A percentile compares a stretch with the other conserved stretches of the same genome.
Evolutionary conservation across 441 rosid species (phyloP).

Genomic region (Mallotus repandus): DNA sequence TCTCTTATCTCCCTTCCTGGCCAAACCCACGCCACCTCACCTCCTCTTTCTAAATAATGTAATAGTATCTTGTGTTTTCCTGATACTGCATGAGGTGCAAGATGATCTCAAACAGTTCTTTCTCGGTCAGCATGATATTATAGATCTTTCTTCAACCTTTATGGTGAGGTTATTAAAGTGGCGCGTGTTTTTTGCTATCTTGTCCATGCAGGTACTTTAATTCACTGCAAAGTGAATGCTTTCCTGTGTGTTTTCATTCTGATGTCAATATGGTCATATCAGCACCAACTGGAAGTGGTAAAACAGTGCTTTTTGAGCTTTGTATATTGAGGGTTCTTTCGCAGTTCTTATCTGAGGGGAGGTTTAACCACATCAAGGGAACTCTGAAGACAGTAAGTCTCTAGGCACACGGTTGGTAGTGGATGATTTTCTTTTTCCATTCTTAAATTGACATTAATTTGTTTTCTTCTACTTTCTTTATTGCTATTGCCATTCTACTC

Average conservation of each 20-base stretch:
- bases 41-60: neutral
- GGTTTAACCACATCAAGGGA: constrained; percentile 69
- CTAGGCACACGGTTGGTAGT: neutral
- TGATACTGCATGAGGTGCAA: neutral
- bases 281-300: constrained; percentile 98
- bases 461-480: neutral
- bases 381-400: constrained; percentile 82
- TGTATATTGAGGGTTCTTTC: constrained; percentile 89
- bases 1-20: neutral
- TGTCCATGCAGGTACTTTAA: constrained; percentile 72
- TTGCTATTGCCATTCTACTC: neutral
- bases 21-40: too few relatives aligned
- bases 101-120: neutral
- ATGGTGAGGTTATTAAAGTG: neutral
- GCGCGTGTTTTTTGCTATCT: constrained; percentile 19
- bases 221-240: constrained; percentile 95
- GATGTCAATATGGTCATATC: constrained; percentile 91
- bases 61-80: neutral
- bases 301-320: constrained; percentile 93
- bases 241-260: constrained; percentile 75
- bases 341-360: constrained; percentile 64
- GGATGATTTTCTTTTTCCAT: neutral
- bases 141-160: neutral
- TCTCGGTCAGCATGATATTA: neutral
- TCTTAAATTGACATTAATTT: neutral